Evolutionary conservation across 371 early-diverging fungal genomes (phyloP).

Genomic region (Funneliformis caledonium): DNA sequence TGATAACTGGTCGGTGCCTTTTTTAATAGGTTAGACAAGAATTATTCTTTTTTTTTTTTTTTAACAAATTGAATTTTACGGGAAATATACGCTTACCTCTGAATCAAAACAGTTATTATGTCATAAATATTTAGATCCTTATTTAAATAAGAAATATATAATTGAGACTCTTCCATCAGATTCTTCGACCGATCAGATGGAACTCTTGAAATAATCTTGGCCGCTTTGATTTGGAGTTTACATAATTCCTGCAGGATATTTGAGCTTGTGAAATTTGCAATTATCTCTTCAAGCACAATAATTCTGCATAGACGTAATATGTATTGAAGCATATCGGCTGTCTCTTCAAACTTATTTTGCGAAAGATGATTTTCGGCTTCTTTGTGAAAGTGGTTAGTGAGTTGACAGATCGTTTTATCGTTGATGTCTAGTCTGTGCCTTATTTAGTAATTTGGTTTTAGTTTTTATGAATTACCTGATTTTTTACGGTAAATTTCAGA

Average conservation of each 20-base stretch:
- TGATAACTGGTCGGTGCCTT: conserved; percentile 5
- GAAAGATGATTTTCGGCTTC: not conserved
- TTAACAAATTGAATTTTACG: not conserved
- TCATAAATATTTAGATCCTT: not conserved
- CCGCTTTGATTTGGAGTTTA: too few relatives aligned
- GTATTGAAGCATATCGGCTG: conserved; percentile 15
- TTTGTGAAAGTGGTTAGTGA: not conserved
- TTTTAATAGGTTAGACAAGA: conserved; percentile 3
- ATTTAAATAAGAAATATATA: too few relatives aligned
- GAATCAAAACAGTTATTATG: not conserved
- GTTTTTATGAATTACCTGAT: not conserved
- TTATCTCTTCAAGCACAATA: not conserved
- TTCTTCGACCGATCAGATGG: not conserved
- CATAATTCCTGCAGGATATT: not conserved
- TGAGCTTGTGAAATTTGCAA: not conserved
- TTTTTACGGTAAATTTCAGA: not conserved
- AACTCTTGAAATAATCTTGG: not conserved
- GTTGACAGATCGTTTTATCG: not conserved
- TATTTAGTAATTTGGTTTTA: too few relatives aligned
- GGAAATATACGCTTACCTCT: not conserved
- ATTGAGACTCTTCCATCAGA: too few relatives aligned
- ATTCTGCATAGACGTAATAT: conserved; percentile 1
- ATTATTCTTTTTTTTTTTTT: not conserved
- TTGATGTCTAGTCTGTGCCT: conserved; percentile 10
- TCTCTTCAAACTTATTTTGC: not conserved